phyloP scores from a whole-genome alignment of 331 rosid species.

The Dryas integrifolia region DNA sequence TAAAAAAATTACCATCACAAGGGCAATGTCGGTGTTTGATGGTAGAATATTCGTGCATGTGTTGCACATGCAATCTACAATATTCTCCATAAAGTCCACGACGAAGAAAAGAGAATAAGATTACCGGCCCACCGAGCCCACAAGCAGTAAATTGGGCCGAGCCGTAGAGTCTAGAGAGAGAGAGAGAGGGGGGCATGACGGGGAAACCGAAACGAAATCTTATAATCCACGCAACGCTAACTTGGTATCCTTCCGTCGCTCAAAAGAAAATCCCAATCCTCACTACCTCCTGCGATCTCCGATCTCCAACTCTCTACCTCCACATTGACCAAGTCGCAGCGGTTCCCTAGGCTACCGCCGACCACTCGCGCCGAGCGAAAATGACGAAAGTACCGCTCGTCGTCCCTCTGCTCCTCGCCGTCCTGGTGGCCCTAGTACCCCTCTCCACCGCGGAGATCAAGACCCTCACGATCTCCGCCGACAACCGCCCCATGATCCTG shows the following conservation, averaged over 20 bases:
- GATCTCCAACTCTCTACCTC: not conserved
- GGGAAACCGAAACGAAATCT: not conserved
- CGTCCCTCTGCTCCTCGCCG: constrained; percentile 27
- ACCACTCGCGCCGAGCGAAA: constrained; percentile 10
- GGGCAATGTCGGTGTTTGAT: not conserved
- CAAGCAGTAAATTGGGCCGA: not conserved
- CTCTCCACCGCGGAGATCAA: constrained; percentile 72
- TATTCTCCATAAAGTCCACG: not conserved
- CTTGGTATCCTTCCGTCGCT: not conserved
- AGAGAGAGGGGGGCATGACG: not conserved
- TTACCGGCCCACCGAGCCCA: not conserved
- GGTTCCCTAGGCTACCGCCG: too few species aligned
- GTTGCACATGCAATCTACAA: not conserved
- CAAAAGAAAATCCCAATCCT: not conserved
- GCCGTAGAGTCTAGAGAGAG: not conserved
- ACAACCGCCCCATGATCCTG: constrained; percentile 72
- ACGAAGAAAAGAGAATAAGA: not conserved
- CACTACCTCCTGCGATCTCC: too few species aligned
- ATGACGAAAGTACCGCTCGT: constrained; percentile 44
- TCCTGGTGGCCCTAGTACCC: constrained; percentile 24
- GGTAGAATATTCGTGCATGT: not conserved
- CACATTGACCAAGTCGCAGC: not conserved
- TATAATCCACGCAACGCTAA: constrained; percentile 6
- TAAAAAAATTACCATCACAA: not conserved
- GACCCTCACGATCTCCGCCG: constrained; percentile 61